Conservation (phyloP, 1,284 basidiomycete genomes). For the Malassezia dermatis region DNA sequence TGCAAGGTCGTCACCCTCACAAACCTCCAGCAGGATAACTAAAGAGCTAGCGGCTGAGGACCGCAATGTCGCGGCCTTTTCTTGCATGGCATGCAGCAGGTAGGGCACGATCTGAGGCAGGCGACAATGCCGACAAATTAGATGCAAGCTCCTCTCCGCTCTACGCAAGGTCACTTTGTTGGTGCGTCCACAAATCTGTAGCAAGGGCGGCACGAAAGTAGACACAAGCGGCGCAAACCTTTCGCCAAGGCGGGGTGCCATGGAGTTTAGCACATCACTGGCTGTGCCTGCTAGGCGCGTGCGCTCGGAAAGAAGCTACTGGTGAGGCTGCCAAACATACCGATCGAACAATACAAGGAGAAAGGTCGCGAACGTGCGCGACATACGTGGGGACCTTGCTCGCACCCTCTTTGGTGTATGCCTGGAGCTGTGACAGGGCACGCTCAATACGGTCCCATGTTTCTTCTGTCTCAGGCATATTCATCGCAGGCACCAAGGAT, state of each 20-base stretch:
- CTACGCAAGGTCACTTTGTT: constrained; percentile 52
- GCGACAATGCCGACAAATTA: constrained; percentile 50
- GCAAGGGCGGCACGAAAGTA: constrained; percentile 50
- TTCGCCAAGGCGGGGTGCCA: constrained; percentile 50
- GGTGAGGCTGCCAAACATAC: constrained; percentile 6
- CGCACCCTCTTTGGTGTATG: constrained; percentile 33
- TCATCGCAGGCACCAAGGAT: constrained; percentile 6
- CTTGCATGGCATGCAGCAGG: constrained; percentile 48
- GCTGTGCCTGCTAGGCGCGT: constrained; percentile 51
- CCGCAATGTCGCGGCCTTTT: constrained; percentile 42
- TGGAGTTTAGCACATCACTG: constrained; percentile 51
- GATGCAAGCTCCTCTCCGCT: constrained; percentile 50
- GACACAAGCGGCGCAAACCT: constrained; percentile 49
- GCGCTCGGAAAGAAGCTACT: constrained; percentile 52
- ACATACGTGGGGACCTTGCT: constrained; percentile 29
- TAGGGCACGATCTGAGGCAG: constrained; percentile 45
- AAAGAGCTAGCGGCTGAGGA: constrained; percentile 20
- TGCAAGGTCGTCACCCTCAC: constrained; percentile 39
- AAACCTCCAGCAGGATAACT: constrained; percentile 37
- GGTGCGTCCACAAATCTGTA: constrained; percentile 51
- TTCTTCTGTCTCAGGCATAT: constrained; percentile 31
- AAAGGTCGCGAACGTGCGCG: constrained; percentile 20
- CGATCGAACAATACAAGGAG: constrained; percentile 22
- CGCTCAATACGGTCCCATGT: constrained; percentile 36
- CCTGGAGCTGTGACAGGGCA: constrained; percentile 27